Percentiles rank a stretch among this genome's conserved stretches.
Conservation (phyloP, 2,329 filamentous ascomycete species). For the Biscogniauxia mediterranea region DNA sequence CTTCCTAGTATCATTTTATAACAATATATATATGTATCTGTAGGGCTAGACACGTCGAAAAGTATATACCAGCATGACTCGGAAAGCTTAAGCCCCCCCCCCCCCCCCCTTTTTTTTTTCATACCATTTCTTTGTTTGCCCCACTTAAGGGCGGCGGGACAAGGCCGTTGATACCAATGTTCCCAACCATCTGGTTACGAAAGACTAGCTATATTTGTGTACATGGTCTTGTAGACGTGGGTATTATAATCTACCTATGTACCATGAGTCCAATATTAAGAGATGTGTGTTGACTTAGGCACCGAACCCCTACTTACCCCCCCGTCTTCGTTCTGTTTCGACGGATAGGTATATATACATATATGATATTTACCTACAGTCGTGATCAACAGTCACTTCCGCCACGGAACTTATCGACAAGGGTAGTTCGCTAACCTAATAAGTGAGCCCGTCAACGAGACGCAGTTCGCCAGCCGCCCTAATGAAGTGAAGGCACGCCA, state of each 20-base stretch:
- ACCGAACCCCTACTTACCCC: too few species aligned
- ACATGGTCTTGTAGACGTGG: too few species aligned
- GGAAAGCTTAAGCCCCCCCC: background rate
- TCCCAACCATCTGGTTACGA: background rate
- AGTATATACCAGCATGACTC: background rate
- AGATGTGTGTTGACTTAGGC: too few species aligned
- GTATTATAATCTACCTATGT: too few species aligned
- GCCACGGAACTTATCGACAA: too few species aligned
- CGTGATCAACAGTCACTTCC: too few species aligned
- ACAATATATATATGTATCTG: background rate
- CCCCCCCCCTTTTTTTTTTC: too few species aligned
- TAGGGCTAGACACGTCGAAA: background rate
- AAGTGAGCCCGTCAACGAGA: background rate
- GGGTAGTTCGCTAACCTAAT: too few species aligned
- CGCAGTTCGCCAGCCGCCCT: background rate
- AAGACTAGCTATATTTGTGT: background rate
- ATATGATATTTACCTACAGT: too few species aligned
- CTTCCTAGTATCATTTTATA: background rate
- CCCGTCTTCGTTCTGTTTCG: too few species aligned
- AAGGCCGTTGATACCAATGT: background rate
- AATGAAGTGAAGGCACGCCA: background rate
- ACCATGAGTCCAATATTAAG: too few species aligned
- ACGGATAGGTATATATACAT: too few species aligned
- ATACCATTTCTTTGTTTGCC: background rate
- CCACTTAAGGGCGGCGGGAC: background rate